phyloP scores from a whole-genome alignment of 441 rosid species.

The Syzygium syzygioides region DNA sequence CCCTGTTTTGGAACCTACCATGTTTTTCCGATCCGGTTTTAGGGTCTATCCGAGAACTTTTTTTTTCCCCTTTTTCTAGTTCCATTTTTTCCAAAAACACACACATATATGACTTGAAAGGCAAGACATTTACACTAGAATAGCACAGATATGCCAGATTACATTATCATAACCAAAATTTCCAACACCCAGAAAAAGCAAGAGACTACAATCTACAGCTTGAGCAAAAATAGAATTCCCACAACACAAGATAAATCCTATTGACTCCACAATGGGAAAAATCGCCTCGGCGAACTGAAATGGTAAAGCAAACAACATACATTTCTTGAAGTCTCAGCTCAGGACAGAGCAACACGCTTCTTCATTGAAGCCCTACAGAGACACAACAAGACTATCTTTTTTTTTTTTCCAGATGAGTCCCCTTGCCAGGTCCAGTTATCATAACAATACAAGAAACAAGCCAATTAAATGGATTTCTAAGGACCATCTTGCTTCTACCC shows the following conservation, averaged over 20 bases:
- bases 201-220: too few species aligned
- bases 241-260: too few species aligned
- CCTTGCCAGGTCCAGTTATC: background rate
- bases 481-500: background rate
- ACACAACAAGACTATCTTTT: background rate
- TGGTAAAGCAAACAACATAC: background rate
- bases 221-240: too few species aligned
- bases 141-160: background rate
- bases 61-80: too few species aligned
- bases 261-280: too few species aligned
- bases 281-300: background rate
- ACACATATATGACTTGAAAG: background rate
- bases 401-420: background rate
- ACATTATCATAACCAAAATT: background rate
- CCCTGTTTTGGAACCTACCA: too few species aligned
- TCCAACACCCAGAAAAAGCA: background rate
- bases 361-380: background rate
- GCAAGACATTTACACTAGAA: background rate
- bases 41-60: too few species aligned
- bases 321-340: background rate
- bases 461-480: background rate
- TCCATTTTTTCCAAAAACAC: background rate
- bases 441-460: background rate
- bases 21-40: too few species aligned
- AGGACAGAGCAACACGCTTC: too few species aligned